These are phyloP conservation scores for Urtica urens DNA, from an alignment of 306 rosid species.

Conservation along the genomic window DNA sequence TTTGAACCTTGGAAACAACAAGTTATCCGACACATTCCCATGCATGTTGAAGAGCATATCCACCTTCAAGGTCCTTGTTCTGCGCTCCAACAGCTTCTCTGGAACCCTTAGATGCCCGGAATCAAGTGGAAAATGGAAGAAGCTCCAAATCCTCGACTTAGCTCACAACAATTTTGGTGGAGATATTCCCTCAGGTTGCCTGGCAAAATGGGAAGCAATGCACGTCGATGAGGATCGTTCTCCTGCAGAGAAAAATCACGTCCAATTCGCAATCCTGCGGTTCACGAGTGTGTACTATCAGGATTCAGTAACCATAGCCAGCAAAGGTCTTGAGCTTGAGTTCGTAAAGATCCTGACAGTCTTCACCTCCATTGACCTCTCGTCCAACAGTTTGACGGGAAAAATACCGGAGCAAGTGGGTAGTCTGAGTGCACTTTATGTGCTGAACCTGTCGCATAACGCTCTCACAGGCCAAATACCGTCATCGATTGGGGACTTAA, in stretches of 20 bases:
- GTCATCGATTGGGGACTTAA: conserved; percentile 10
- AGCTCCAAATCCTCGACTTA: conserved; percentile 29
- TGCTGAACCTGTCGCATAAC: conserved; percentile 29
- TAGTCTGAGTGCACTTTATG: conserved; percentile 3
- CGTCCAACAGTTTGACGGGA: conserved; percentile 18
- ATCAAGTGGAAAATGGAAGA: not conserved
- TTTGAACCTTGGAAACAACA: conserved; percentile 29
- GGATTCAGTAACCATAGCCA: conserved; percentile 16
- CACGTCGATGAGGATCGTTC: not conserved
- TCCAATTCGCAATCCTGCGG: not conserved
- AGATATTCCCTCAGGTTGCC: not conserved
- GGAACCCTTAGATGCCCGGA: conserved; percentile 11
- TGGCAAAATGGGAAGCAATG: conserved; percentile 17
- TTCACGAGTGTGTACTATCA: conserved; percentile 10
- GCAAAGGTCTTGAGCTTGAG: conserved; percentile 20
- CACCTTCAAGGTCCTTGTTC: conserved; percentile 23
- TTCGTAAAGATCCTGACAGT: conserved; percentile 17
- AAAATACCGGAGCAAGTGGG: conserved; percentile 17
- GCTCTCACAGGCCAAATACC: conserved; percentile 19
- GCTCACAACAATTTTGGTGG: conserved; percentile 26
- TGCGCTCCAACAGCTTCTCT: conserved; percentile 19
- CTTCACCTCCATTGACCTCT: conserved; percentile 26
- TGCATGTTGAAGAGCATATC: conserved; percentile 13
- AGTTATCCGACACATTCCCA: not conserved
- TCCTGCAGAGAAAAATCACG: conserved; percentile 9